Base-by-base conservation (phyloP, 2,329 filamentous ascomycete genomes). In the Trichothecium sympodiale region DNA sequence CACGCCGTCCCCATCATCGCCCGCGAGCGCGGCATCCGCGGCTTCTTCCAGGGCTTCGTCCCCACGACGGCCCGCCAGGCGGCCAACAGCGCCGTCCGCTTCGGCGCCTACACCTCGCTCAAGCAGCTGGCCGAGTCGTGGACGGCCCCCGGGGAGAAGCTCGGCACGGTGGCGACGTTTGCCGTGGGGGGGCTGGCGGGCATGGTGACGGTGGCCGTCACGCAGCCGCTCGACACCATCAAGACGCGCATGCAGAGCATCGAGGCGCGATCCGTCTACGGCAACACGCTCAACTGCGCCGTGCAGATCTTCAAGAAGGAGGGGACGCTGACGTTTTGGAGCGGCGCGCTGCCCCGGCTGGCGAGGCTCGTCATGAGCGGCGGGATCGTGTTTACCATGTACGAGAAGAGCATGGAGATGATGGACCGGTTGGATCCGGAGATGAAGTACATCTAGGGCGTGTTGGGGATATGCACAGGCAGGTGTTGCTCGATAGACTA, bases 201-300 rank as follows among this genome's bases (percentile, higher is more conserved):
- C 3, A 62, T 93, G 5, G 87, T 96, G 42, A 98, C 91, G 2
- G 91, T 98, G 37, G 88, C 76, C 41, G 77, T 75, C 20, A 80
- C 76, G 36, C 75, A 80, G 54, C 76, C 75, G 15, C 65, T 98
- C 30, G 91, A 98, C 58, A 96, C 89, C 0, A 74, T 98, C 56
- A 98, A 98, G 74, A 98, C 91, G 45, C 63, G 86, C 42, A 98
- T 98, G 91, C 91, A 98, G 71, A 94, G 86, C 46, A 80, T 95
- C 41, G 86, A 95, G 57, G 85, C 89, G 25, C 74, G 73, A 42
- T 66, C 62, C 30, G 62, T 80, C 41, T 98, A 98, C 54, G 87
- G 83, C 54, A 95, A 94, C 61, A 91, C 81, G 48, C 72, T 94
- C 45, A 73, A 78, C 33, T 98, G 91, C 57, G 88, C 83, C 0